Evolutionary conservation across 345 rosid genomes (phyloP), one percentile per base, ranked within the genome.

Genomic region (Rhodomyrtus tomentosa): DNA sequence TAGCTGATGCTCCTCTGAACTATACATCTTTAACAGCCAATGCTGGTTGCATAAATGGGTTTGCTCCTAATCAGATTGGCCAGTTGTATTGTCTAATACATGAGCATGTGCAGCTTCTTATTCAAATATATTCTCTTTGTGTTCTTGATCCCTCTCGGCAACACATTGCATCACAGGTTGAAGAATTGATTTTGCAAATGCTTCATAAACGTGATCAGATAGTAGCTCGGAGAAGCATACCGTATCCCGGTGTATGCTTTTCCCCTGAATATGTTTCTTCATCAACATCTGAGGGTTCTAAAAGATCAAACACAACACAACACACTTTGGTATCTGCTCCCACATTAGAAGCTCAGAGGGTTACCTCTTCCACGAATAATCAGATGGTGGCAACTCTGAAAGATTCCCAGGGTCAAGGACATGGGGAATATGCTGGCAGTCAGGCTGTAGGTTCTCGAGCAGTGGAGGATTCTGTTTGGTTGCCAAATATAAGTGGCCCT

Each of bases 51-150:
- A 87, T 88, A 29, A 89, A 90, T 86, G 98, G 96, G 62, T 95
- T 97, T 88, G 89, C 87, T 90, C 91, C 88, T 29, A 80, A 89
- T 82, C 98, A 97, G 82, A 90, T 97, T 52, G 98, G 93, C 50
- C 96, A 95, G 88, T 87, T 97, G 92, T 88, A 92, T 88, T 93
- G 91, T 91, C 89, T 95, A 90, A 90, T 95, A 84, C 91, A 92
- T 73, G 99, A 97, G 83, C 99, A 95, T 87, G 90, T 92, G 55
- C 98, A 97, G 84, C 99, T 97, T 87, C 98, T 95, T 85, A 89
- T 97, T 90, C 98, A 97, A 90, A 91, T 93, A 81, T 91, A 90
- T 90, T 95, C 99, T 85, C 94, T 97, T 79, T 93, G 94, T 84
- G 87, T 89, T 84, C 91, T 93, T 82, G 98, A 97, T 91, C 90